phyloP scores from a whole-genome alignment of 306 rosid genomes.

The Gleditsia sinensis region DNA sequence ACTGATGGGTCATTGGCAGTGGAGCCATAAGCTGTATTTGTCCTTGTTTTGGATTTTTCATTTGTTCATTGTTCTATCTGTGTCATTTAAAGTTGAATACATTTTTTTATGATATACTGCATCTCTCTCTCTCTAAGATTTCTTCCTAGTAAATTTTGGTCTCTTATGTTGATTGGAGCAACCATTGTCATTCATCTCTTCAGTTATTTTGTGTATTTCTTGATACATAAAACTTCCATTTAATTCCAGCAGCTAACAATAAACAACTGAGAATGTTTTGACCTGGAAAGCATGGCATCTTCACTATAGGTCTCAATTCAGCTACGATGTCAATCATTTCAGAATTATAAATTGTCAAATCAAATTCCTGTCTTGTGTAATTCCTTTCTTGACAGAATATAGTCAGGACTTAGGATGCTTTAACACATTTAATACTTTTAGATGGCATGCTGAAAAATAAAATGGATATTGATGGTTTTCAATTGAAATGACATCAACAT shows the following conservation, averaged over 20 bases:
- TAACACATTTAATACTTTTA: slow-evolving; percentile 14
- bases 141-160: not conserved
- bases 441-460: slow-evolving; percentile 1
- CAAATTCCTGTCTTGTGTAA: slow-evolving; percentile 3
- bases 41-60: not conserved
- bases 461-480: slow-evolving; percentile 22
- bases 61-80: not conserved
- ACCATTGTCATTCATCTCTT: slow-evolving; percentile 13
- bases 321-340: slow-evolving; percentile 11
- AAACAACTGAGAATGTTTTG: slow-evolving; percentile 6
- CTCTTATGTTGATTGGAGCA: slow-evolving; percentile 4
- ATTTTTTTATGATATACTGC: not conserved
- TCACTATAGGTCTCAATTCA: slow-evolving; percentile 8
- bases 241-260: slow-evolving; percentile 3
- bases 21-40: not conserved
- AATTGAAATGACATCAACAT: not conserved
- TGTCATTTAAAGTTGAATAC: not conserved
- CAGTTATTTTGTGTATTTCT: slow-evolving; percentile 28
- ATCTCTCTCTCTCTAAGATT: not conserved
- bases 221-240: slow-evolving; percentile 20
- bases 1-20: not conserved
- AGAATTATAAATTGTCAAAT: slow-evolving; percentile 28
- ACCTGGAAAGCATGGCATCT: slow-evolving; percentile 29
- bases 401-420: slow-evolving; percentile 15
- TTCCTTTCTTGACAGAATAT: slow-evolving; percentile 15